Evolutionary conservation across 2,329 filamentous ascomycete genomes (phyloP).

Genomic region (Trichoderma afroharzianum): DNA sequence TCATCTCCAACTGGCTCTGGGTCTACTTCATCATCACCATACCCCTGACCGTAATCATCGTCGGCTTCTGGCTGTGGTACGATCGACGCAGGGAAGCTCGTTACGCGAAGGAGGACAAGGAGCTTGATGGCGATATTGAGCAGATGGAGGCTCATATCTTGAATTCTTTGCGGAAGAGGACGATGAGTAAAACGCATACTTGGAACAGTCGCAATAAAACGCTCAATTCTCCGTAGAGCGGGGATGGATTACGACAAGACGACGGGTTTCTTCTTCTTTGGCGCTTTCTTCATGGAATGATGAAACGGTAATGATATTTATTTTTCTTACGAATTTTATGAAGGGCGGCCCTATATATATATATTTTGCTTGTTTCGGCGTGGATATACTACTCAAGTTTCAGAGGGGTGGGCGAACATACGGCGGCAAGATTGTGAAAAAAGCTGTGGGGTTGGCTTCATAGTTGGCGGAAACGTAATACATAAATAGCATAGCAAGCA

Average conservation of each 20-base stretch:
- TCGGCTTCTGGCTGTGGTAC: constrained; percentile 53
- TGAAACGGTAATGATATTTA: neutral
- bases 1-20: constrained; percentile 54
- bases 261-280: neutral
- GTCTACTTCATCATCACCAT: constrained; percentile 61
- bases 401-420: neutral
- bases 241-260: neutral
- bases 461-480: neutral
- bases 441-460: neutral
- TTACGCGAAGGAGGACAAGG: constrained; percentile 47
- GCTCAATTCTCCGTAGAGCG: neutral
- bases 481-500: neutral
- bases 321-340: neutral
- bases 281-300: constrained; percentile 25
- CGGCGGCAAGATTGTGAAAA: neutral
- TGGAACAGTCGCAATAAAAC: constrained; percentile 36
- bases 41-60: constrained; percentile 53
- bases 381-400: neutral
- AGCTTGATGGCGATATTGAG: constrained; percentile 53
- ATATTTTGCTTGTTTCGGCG: neutral
- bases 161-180: constrained; percentile 52
- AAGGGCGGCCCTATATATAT: neutral
- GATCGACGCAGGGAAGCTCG: constrained; percentile 48
- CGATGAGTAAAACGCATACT: constrained; percentile 53
- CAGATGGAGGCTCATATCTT: constrained; percentile 57